phyloP scores from a whole-genome alignment of 1,284 basidiomycete genomes.

The Ceratobasidium theobromae region DNA sequence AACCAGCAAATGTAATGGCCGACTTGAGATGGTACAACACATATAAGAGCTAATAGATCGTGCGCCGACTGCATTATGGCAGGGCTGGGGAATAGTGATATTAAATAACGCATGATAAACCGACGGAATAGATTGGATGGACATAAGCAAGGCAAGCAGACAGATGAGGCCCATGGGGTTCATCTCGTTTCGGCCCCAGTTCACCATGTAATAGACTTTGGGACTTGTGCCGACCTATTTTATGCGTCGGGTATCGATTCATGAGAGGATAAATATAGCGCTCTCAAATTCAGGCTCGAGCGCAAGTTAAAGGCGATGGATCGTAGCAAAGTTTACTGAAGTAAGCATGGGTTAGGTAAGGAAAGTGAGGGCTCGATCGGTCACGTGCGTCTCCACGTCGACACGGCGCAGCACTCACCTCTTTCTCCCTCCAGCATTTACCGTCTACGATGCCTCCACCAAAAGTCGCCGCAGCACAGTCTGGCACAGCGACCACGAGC shows the following conservation, averaged over 20 bases:
- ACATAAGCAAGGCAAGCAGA: no score
- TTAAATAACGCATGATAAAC: no score
- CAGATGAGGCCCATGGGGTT: no score
- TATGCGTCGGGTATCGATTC: not conserved
- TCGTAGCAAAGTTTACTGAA: constrained; percentile 12
- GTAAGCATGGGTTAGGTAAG: constrained; percentile 25
- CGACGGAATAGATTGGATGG: no score
- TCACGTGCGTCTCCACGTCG: constrained; percentile 38
- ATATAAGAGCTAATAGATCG: no score
- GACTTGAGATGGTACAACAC: no score
- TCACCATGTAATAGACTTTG: no score
- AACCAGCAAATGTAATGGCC: no score
- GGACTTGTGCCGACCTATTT: no score
- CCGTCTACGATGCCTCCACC: constrained; percentile 39
- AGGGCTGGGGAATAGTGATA: no score
- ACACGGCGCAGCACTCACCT: constrained; percentile 38
- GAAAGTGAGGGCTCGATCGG: constrained; percentile 26
- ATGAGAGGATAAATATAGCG: not conserved
- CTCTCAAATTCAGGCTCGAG: not conserved
- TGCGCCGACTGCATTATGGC: no score
- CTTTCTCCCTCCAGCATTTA: constrained; percentile 31
- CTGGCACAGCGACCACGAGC: constrained; percentile 6
- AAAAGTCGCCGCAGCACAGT: constrained; percentile 21
- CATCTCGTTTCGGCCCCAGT: no score
- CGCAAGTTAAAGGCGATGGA: not conserved